These are phyloP conservation scores for Macadamia integrifolia DNA, from an alignment of 164 flowering plant genomes.

Conservation along the genomic window DNA sequence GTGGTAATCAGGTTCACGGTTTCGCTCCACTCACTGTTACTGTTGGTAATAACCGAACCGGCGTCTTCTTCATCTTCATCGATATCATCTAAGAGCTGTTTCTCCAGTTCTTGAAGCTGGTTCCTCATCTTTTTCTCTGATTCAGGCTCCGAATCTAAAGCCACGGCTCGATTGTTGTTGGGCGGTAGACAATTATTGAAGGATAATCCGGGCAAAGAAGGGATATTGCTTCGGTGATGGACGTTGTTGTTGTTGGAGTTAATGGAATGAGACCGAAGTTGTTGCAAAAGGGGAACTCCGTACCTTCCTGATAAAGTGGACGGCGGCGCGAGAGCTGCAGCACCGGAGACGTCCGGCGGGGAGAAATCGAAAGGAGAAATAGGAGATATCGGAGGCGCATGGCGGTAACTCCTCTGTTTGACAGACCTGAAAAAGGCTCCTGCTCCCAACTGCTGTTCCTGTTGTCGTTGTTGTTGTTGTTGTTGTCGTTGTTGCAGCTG, in stretches of 20 bases:
- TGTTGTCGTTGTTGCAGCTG: too few relatives aligned
- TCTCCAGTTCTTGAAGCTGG: constrained; percentile 64
- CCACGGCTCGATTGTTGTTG: not conserved
- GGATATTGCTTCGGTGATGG: not conserved
- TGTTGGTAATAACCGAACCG: constrained; percentile 50
- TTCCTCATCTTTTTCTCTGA: constrained; percentile 56
- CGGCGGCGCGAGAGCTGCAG: not conserved
- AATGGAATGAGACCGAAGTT: constrained; percentile 17
- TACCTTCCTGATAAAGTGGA: constrained; percentile 10
- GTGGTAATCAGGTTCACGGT: constrained; percentile 42
- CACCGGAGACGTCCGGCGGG: constrained; percentile 17
- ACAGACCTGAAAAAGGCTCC: constrained; percentile 49
- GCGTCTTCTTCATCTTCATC: constrained; percentile 36
- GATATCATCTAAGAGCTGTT: constrained; percentile 57
- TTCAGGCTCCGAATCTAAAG: constrained; percentile 19
- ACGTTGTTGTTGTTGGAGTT: not conserved
- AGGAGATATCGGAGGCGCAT: constrained; percentile 48
- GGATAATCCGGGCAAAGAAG: constrained; percentile 9
- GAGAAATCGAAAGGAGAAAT: constrained; percentile 44
- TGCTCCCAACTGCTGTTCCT: constrained; percentile 21
- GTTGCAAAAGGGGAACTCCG: constrained; percentile 31
- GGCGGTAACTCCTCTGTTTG: constrained; percentile 42
- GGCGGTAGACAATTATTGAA: constrained; percentile 15
- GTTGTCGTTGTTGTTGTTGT: too few relatives aligned
- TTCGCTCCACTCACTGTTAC: constrained; percentile 82